A percentile compares a stretch with the other conserved stretches of the same genome.
phyloP scores from a whole-genome alignment of 805 yeast genomes.

The Candida taoyuanica region DNA sequence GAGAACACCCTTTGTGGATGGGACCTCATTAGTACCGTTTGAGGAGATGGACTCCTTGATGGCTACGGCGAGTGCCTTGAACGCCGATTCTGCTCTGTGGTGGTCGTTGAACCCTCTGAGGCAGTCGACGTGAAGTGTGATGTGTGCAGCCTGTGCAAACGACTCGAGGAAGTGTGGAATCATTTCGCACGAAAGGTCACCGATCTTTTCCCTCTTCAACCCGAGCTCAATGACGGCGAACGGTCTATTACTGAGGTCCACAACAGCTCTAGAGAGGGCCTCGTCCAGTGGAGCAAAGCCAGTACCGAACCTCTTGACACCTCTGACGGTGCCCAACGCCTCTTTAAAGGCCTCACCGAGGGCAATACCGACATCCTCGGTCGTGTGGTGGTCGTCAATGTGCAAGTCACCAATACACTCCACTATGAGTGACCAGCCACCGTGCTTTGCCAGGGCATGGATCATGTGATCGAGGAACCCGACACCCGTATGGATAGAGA shows the following conservation, averaged over 20 bases:
- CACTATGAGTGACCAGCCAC: conserved; percentile 90
- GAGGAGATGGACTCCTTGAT: conserved; percentile 76
- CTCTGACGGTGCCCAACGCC: conserved; percentile 85
- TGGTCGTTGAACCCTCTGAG: conserved; percentile 92
- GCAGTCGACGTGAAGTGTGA: conserved; percentile 93
- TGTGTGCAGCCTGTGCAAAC: conserved; percentile 87
- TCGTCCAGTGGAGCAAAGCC: conserved; percentile 97
- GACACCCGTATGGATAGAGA: conserved; percentile 82
- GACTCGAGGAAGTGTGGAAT: conserved; percentile 95
- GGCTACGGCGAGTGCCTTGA: conserved; percentile 93
- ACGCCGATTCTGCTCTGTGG: conserved; percentile 93
- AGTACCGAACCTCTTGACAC: conserved; percentile 87
- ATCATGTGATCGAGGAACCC: conserved; percentile 97
- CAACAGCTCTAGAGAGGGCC: conserved; percentile 93
- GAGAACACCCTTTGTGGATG: conserved; percentile 94
- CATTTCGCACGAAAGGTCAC: conserved; percentile 92
- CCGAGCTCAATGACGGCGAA: conserved; percentile 88
- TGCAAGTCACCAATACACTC: conserved; percentile 93
- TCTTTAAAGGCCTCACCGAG: conserved; percentile 84
- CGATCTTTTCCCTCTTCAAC: conserved; percentile 86
- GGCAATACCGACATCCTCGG: conserved; percentile 94
- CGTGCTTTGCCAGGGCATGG: conserved; percentile 93
- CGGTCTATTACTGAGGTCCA: conserved; percentile 91
- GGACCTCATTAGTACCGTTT: conserved; percentile 87
- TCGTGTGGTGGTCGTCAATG: conserved; percentile 95